Conservation (phyloP, 306 rosid species). For the Dryas alaskensis region DNA sequence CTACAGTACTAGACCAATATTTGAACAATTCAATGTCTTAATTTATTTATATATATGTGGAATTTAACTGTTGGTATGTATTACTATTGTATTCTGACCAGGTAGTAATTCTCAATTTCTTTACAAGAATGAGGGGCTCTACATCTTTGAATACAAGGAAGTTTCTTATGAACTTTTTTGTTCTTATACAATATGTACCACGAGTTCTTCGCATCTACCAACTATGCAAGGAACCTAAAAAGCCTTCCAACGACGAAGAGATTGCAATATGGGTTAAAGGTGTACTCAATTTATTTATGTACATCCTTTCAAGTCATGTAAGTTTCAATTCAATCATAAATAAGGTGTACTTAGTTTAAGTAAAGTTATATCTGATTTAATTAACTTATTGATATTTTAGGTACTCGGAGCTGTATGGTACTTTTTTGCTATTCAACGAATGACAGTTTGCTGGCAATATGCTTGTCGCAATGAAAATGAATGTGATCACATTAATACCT, state of each 20-base stretch:
- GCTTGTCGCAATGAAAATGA: no score
- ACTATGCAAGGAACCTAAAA: background rate
- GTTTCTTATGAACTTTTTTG: slow-evolving; percentile 14
- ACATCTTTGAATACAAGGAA: background rate
- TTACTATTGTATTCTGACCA: background rate
- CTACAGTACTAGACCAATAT: no score
- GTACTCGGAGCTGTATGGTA: slow-evolving; percentile 26
- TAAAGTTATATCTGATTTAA: no score
- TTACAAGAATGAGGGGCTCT: slow-evolving; percentile 10
- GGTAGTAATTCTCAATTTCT: slow-evolving; percentile 20
- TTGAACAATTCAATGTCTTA: no score
- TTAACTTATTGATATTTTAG: background rate
- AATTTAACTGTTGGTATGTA: background rate
- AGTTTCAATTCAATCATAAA: background rate
- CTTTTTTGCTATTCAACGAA: slow-evolving; percentile 15
- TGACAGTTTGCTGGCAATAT: slow-evolving; percentile 14
- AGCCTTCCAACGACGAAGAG: background rate
- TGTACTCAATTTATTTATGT: slow-evolving; percentile 9
- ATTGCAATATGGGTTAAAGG: background rate
- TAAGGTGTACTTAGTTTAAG: no score
- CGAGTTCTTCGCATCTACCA: slow-evolving; percentile 17
- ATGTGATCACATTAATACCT: no score
- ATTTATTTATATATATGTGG: no score
- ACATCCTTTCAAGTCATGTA: slow-evolving; percentile 17
- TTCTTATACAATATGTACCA: background rate